Evolutionary conservation across 192 early-diverging fungal species (phyloP).

Genomic region (Fimicolochytrium jonesii): DNA sequence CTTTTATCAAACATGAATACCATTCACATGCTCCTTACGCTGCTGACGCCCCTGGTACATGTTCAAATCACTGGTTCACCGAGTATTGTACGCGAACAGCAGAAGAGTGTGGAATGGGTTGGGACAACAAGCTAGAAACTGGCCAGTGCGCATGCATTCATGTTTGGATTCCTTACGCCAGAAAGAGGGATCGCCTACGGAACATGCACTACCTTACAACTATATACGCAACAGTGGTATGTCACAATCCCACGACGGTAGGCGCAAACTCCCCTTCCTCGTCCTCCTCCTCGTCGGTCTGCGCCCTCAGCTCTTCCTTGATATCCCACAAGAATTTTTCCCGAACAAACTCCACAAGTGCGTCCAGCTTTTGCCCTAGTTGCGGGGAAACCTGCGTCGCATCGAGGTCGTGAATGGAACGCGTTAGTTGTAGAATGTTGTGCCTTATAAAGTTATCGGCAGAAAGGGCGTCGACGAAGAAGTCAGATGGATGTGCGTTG

Average conservation of each 20-base stretch:
- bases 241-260: slow-evolving; percentile 31
- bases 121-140: too few species aligned
- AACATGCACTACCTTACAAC: too few species aligned
- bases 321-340: slow-evolving; percentile 65
- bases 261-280: slow-evolving; percentile 39
- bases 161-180: too few species aligned
- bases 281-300: slow-evolving; percentile 41
- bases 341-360: slow-evolving; percentile 48
- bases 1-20: too few species aligned
- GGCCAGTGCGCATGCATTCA: too few species aligned
- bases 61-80: too few species aligned
- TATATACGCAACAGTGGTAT: too few species aligned
- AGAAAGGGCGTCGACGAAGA: slow-evolving; percentile 64
- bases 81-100: too few species aligned
- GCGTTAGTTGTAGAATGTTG: slow-evolving; percentile 38
- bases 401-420: slow-evolving; percentile 29
- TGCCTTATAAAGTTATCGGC: slow-evolving; percentile 61
- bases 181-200: too few species aligned
- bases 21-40: too few species aligned
- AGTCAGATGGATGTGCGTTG: slow-evolving; percentile 65
- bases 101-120: too few species aligned
- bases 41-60: too few species aligned
- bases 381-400: not conserved
- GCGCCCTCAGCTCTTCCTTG: slow-evolving; percentile 46
- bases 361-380: slow-evolving; percentile 38